Percentiles rank a stretch among this genome's conserved stretches.
phyloP scores from a whole-genome alignment of 2,329 filamentous ascomycete genomes.

The Fusarium sp. region DNA sequence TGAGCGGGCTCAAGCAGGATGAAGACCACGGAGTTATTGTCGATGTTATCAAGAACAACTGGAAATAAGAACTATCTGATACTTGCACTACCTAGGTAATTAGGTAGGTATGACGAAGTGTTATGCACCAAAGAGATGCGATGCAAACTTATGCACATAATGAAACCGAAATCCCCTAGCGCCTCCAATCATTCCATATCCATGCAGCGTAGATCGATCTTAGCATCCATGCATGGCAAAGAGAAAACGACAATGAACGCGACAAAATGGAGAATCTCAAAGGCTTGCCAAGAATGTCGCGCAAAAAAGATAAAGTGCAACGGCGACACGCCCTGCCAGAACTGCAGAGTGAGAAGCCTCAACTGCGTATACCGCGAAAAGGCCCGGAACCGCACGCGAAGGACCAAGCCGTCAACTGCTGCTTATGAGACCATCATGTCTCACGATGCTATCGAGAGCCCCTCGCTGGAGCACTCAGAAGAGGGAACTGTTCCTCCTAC shows the following conservation, averaged over 20 bases:
- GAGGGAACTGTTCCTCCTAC: slow-evolving; percentile 36
- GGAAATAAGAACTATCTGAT: slow-evolving; percentile 44
- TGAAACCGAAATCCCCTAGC: slow-evolving; percentile 26
- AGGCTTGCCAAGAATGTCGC: slow-evolving; percentile 51
- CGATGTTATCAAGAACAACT: slow-evolving; percentile 70
- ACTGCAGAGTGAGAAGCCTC: slow-evolving; percentile 43
- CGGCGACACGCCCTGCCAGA: slow-evolving; percentile 47
- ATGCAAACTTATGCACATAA: slow-evolving; percentile 33
- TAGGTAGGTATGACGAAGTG: no score
- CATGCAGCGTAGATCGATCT: slow-evolving; percentile 26
- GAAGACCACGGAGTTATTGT: slow-evolving; percentile 82
- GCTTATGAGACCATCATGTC: slow-evolving; percentile 42
- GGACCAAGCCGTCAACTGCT: slow-evolving; percentile 37
- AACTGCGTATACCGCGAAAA: slow-evolving; percentile 49
- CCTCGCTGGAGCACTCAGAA: slow-evolving; percentile 39
- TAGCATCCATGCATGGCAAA: background rate
- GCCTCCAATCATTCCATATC: slow-evolving; percentile 30
- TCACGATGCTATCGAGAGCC: slow-evolving; percentile 26
- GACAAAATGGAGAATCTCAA: slow-evolving; percentile 50
- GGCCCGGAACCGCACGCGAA: slow-evolving; percentile 47
- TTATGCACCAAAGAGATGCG: slow-evolving; percentile 33
- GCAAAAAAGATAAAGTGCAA: slow-evolving; percentile 50
- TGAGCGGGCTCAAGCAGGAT: slow-evolving; percentile 79
- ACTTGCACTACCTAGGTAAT: no score
- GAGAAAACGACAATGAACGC: slow-evolving; percentile 39